phyloP scores from a whole-genome alignment of 306 rosid genomes.

The Boehmeria nivea region DNA sequence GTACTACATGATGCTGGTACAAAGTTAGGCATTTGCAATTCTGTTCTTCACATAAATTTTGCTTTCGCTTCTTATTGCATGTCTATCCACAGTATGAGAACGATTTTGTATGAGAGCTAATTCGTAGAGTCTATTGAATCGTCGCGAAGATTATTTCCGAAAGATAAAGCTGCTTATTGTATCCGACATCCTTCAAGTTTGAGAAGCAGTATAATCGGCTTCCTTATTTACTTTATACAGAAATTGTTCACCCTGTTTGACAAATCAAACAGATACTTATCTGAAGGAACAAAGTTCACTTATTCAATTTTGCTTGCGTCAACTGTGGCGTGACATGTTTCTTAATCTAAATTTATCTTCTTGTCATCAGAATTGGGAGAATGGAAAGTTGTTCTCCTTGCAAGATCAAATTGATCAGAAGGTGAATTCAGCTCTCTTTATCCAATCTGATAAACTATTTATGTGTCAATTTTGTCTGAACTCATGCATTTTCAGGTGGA shows the following conservation, averaged over 20 bases:
- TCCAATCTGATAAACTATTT: constrained; percentile 8
- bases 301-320: background rate
- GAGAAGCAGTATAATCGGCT: too few relatives aligned
- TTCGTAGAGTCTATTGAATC: too few relatives aligned
- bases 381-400: constrained; percentile 71
- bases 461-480: constrained; percentile 2
- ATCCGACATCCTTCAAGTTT: too few relatives aligned
- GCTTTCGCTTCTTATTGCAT: too few relatives aligned
- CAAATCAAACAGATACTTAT: too few relatives aligned
- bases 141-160: too few relatives aligned
- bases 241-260: background rate
- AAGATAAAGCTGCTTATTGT: too few relatives aligned
- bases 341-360: constrained; percentile 13
- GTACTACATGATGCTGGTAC: constrained; percentile 34
- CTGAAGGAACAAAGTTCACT: too few relatives aligned
- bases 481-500: constrained; percentile 45
- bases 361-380: constrained; percentile 71
- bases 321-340: background rate
- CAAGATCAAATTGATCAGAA: constrained; percentile 81
- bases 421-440: constrained; percentile 36
- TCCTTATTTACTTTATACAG: background rate
- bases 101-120: too few relatives aligned
- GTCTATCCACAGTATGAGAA: background rate
- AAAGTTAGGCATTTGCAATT: background rate
- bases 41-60: background rate